phyloP scores from a whole-genome alignment of 179 eudicot genomes.

The Silene noctiflora region DNA sequence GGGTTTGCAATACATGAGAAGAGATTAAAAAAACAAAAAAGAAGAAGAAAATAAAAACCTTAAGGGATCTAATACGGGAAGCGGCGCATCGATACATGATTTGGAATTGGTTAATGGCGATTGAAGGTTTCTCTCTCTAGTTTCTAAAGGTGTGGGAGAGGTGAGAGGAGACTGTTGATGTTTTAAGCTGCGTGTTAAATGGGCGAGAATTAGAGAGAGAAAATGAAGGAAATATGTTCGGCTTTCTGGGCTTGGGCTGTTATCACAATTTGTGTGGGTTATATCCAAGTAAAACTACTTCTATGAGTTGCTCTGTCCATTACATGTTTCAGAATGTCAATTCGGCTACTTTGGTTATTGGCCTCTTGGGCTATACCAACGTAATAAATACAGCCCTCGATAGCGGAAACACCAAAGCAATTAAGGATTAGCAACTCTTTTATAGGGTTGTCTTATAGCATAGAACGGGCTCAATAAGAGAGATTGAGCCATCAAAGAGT shows the following conservation, averaged over 20 bases:
- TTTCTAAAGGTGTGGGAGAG: not conserved
- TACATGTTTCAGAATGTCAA: too few species aligned
- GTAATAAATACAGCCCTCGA: too few species aligned
- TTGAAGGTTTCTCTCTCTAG: constrained; percentile 13
- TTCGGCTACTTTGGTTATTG: too few species aligned
- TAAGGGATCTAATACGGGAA: constrained; percentile 54
- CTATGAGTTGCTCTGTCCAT: too few species aligned
- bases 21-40: not conserved
- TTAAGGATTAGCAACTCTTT: too few species aligned
- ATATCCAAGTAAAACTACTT: too few species aligned
- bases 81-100: constrained; percentile 55
- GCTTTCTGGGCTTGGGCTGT: not conserved
- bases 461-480: too few species aligned
- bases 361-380: too few species aligned
- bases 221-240: not conserved
- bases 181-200: not conserved
- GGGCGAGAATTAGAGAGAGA: not conserved
- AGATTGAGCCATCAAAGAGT: too few species aligned
- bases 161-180: not conserved
- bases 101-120: not conserved
- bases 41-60: constrained; percentile 31
- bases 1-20: not conserved
- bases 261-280: too few species aligned
- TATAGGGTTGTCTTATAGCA: too few species aligned
- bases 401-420: too few species aligned